phyloP scores from a whole-genome alignment of 495 filamentous ascomycete species.

The Rostrohypoxylon terebratum region DNA sequence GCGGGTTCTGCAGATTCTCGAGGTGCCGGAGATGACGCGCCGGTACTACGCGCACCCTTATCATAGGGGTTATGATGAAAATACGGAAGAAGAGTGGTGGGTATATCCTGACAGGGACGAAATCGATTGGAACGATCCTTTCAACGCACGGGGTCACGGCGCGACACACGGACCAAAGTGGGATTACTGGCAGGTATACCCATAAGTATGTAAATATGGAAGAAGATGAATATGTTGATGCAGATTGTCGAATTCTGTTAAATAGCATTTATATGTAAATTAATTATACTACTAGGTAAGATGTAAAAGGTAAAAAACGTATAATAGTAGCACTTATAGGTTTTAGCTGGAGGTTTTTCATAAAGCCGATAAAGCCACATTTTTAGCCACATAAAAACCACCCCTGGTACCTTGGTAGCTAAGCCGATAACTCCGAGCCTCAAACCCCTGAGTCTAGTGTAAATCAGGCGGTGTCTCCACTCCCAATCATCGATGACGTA shows the following conservation, averaged over 20 bases:
- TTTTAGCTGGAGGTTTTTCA: too few species aligned
- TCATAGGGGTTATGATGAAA: background rate
- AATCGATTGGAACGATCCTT: slow-evolving; percentile 41
- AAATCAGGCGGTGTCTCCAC: too few species aligned
- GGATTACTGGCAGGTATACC: background rate
- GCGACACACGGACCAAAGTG: slow-evolving; percentile 32
- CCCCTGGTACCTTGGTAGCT: background rate
- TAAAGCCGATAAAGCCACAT: background rate
- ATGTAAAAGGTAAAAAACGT: too few species aligned
- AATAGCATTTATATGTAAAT: too few species aligned
- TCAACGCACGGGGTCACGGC: slow-evolving; percentile 16
- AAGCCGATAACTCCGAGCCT: background rate
- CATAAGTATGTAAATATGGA: background rate
- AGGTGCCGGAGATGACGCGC: slow-evolving; percentile 9
- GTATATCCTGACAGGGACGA: slow-evolving; percentile 37
- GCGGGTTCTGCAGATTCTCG: slow-evolving; percentile 14
- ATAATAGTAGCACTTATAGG: too few species aligned
- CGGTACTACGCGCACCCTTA: slow-evolving; percentile 16
- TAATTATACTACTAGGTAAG: too few species aligned
- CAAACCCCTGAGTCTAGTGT: too few species aligned
- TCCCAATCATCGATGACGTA: slow-evolving; percentile 3
- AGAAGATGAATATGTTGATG: background rate
- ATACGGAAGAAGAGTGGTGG: background rate
- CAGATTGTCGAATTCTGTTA: too few species aligned
- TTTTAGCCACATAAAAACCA: too few species aligned